phyloP scores from a whole-genome alignment of 352 stramenopile genomes.

The Pythium folliculosum region DNA sequence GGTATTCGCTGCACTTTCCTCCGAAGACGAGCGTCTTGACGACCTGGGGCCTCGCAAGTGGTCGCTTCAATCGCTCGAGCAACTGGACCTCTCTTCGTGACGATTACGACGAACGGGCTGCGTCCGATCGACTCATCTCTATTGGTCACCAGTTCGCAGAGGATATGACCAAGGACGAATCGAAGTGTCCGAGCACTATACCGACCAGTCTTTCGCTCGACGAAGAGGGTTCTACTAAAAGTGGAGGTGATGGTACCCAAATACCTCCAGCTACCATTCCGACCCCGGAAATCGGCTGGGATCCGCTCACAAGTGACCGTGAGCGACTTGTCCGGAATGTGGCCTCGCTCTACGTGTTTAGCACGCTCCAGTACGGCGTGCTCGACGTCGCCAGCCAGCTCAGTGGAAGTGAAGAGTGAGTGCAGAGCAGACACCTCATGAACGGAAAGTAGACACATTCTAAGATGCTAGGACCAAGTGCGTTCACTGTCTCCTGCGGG shows the following conservation, averaged over 20 bases:
- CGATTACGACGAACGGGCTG: not conserved
- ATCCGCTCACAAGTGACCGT: constrained; percentile 26
- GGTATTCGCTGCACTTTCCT: constrained; percentile 10
- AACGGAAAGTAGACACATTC: too few species aligned
- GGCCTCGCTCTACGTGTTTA: constrained; percentile 27
- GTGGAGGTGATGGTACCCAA: too few species aligned
- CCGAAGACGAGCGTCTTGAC: constrained; percentile 3
- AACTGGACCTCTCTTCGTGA: too few species aligned
- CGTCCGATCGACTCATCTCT: not conserved
- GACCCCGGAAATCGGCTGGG: constrained; percentile 22
- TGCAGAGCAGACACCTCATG: too few species aligned
- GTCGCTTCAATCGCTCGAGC: constrained; percentile 1
- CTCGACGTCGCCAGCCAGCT: constrained; percentile 14
- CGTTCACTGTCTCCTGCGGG: too few species aligned
- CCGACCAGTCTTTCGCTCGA: too few species aligned
- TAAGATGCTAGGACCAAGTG: too few species aligned
- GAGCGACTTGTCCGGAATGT: constrained; percentile 28
- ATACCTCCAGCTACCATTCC: too few species aligned
- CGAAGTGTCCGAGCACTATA: too few species aligned
- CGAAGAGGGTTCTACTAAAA: too few species aligned
- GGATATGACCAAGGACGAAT: not conserved
- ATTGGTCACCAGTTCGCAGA: not conserved
- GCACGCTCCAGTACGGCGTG: constrained; percentile 27
- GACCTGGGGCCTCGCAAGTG: constrained; percentile 3
- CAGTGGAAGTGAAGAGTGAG: too few species aligned